A percentile compares a stretch with the other conserved stretches of the same genome.
These are phyloP conservation scores for Gypsophila paniculata DNA, from an alignment of 179 eudicot genomes.

Conservation along the genomic window DNA sequence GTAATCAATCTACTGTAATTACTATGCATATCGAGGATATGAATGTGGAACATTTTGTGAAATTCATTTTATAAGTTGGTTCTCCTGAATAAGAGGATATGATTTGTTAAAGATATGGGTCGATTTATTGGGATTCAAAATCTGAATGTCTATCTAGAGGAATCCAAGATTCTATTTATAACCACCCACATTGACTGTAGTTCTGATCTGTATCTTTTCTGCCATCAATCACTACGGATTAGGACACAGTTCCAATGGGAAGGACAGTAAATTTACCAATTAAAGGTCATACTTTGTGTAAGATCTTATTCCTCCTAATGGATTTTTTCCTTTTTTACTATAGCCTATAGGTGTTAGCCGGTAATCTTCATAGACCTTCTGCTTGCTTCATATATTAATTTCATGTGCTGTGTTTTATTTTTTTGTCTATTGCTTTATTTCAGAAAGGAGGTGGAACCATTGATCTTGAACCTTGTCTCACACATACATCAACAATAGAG, in stretches of 20 bases:
- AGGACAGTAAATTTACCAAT: not conserved
- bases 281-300: not conserved
- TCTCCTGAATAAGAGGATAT: not conserved
- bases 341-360: not conserved
- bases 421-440: conserved; percentile 10
- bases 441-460: conserved; percentile 94
- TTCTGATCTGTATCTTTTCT: not conserved
- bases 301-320: not conserved
- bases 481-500: conserved; percentile 86
- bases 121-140: not conserved
- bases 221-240: conserved; percentile 2
- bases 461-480: conserved; percentile 85
- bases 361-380: not conserved
- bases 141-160: not conserved
- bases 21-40: not conserved
- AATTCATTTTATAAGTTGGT: not conserved
- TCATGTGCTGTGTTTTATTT: conserved; percentile 10
- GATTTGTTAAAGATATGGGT: not conserved
- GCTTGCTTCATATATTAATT: conserved; percentile 8
- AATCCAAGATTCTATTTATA: not conserved
- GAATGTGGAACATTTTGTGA: not conserved
- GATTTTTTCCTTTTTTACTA: not conserved
- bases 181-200: not conserved
- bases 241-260: not conserved
- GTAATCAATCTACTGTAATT: not conserved